Evolutionary conservation across 768 basidiomycete species (phyloP).

Genomic region (Boletus rufocinnamomeus): DNA sequence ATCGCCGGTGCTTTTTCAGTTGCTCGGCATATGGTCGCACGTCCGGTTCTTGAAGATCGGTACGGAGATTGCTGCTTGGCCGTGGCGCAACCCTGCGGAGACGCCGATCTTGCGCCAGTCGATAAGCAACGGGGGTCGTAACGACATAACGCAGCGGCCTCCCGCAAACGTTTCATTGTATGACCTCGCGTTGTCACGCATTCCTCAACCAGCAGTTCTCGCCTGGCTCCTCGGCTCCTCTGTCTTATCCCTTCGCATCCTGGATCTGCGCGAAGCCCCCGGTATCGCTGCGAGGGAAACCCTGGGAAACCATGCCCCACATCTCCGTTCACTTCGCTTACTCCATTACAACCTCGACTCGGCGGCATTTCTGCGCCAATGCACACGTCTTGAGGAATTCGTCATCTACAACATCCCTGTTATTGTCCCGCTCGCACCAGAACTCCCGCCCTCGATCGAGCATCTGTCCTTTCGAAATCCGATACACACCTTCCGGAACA

Average conservation of each 20-base stretch:
- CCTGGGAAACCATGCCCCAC: conserved; percentile 33
- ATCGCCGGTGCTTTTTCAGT: conserved; percentile 46
- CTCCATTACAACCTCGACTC: conserved; percentile 37
- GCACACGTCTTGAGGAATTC: conserved; percentile 43
- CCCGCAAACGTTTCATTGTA: conserved; percentile 34
- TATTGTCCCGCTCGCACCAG: conserved; percentile 32
- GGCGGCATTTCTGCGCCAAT: conserved; percentile 37
- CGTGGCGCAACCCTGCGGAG: conserved; percentile 29
- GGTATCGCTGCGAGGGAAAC: conserved; percentile 25
- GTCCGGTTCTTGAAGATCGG: conserved; percentile 42
- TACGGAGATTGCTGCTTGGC: conserved; percentile 38
- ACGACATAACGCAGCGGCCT: conserved; percentile 1
- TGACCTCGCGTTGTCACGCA: conserved; percentile 43
- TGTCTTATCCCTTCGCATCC: conserved; percentile 37
- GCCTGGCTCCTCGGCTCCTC: conserved; percentile 44
- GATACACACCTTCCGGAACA: conserved; percentile 19
- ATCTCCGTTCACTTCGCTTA: conserved; percentile 47
- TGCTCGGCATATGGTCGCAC: conserved; percentile 40
- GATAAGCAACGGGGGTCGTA: background rate
- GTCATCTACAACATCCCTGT: conserved; percentile 40
- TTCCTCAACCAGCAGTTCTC: conserved; percentile 33
- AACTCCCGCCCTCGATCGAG: conserved; percentile 41
- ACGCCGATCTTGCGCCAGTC: conserved; percentile 11
- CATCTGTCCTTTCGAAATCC: conserved; percentile 43
- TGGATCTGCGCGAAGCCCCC: conserved; percentile 43